phyloP scores from a whole-genome alignment of 345 rosid genomes.

The Hibiscus mutabilis region DNA sequence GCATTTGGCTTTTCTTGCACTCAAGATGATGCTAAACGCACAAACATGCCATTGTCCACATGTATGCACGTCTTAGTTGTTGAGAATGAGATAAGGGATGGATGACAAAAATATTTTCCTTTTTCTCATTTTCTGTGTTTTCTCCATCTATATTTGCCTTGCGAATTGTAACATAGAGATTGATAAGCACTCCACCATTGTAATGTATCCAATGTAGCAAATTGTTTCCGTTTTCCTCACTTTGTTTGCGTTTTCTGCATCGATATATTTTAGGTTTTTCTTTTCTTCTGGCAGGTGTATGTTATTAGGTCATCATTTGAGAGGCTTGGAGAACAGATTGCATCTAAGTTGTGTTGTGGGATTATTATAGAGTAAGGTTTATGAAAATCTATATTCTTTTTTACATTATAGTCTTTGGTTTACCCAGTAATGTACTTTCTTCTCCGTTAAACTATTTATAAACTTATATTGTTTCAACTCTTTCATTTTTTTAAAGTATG shows the following conservation, averaged over 20 bases:
- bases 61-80: not conserved
- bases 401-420: not conserved
- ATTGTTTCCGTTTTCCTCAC: no score
- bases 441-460: not conserved
- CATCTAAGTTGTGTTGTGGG: constrained; percentile 87
- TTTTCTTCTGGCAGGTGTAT: constrained; percentile 62
- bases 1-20: not conserved
- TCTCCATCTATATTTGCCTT: not conserved
- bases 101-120: no score
- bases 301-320: constrained; percentile 86
- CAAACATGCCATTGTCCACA: not conserved
- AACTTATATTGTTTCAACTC: not conserved
- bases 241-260: not conserved
- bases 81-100: not conserved
- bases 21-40: not conserved
- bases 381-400: constrained; percentile 35
- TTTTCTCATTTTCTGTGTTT: no score
- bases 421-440: constrained; percentile 4
- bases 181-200: not conserved
- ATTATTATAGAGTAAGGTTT: constrained; percentile 46
- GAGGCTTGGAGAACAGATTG: constrained; percentile 92
- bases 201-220: not conserved
- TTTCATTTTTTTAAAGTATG: no score
- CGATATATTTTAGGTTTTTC: not conserved
- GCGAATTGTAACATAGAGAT: not conserved